Evolutionary conservation across 1,284 basidiomycete species (phyloP).

Genomic region (Ustilago hordei): DNA sequence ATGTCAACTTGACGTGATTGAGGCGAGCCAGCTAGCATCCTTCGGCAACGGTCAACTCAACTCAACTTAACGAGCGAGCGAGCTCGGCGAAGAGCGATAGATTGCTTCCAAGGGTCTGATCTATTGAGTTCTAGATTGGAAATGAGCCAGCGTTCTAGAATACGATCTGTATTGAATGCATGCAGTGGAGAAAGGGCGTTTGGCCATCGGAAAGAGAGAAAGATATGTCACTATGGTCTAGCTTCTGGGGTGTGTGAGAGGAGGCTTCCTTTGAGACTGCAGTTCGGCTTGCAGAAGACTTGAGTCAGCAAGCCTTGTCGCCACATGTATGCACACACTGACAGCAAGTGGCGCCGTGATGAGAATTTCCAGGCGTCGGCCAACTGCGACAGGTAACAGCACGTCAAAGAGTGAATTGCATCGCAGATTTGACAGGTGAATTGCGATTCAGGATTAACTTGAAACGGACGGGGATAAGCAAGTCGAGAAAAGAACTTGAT

Average conservation of each 20-base stretch:
- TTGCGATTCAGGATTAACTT: background rate
- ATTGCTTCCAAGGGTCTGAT: background rate
- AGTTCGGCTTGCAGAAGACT: conserved; percentile 1
- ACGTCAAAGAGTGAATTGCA: background rate
- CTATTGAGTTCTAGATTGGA: background rate
- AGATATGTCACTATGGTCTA: background rate
- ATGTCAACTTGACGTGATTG: background rate
- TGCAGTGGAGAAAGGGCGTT: background rate
- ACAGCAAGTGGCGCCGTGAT: background rate
- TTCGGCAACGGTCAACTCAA: conserved; percentile 1
- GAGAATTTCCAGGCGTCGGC: background rate
- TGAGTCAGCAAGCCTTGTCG: background rate
- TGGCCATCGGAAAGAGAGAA: background rate
- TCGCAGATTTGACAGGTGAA: background rate
- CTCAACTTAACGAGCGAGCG: background rate
- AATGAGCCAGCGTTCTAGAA: background rate
- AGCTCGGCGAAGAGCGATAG: background rate
- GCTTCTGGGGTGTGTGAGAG: background rate
- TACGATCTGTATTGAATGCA: background rate
- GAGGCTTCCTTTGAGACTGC: background rate
- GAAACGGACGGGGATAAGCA: background rate
- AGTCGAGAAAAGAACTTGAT: background rate
- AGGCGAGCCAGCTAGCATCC: background rate
- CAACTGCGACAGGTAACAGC: background rate
- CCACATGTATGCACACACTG: background rate